Percentiles rank a stretch among this genome's conserved stretches.
Evolutionary conservation across 495 filamentous ascomycete species (phyloP).

Genomic region (Parathielavia hyrcaniae): DNA sequence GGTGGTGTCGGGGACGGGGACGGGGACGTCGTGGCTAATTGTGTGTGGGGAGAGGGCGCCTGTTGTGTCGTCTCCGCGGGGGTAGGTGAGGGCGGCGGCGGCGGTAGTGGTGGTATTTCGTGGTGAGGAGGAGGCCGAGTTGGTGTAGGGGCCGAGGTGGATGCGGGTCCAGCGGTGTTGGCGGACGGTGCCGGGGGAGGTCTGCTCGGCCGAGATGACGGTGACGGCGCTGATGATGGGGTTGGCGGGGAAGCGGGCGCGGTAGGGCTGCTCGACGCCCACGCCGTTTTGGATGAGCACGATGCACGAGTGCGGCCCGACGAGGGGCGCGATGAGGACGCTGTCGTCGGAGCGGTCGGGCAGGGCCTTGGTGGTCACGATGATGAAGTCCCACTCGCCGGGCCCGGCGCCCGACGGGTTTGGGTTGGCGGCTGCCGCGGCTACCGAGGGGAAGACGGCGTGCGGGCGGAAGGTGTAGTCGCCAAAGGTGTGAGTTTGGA

Average conservation of each 20-base stretch:
- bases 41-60: constrained; percentile 11
- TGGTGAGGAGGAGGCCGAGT: constrained; percentile 22
- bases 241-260: constrained; percentile 46
- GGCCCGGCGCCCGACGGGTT: constrained; percentile 11
- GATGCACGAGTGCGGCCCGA: constrained; percentile 45
- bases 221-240: constrained; percentile 59
- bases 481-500: constrained; percentile 50
- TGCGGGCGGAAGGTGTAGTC: constrained; percentile 48
- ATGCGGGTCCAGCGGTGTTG: constrained; percentile 60
- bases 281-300: constrained; percentile 68
- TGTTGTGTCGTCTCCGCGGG: constrained; percentile 15
- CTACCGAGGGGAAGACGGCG: constrained; percentile 42
- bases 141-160: constrained; percentile 50
- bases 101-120: too few species aligned
- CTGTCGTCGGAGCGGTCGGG: constrained; percentile 47
- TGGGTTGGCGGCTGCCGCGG: constrained; percentile 29
- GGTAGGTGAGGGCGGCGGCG: neutral
- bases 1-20: constrained; percentile 18
- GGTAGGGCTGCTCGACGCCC: constrained; percentile 60
- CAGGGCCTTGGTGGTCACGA: constrained; percentile 55
- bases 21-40: constrained; percentile 15
- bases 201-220: constrained; percentile 49
- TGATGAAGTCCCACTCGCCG: constrained; percentile 50
- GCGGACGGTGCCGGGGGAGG: constrained; percentile 43
- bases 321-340: constrained; percentile 45